Evolutionary conservation across 495 filamentous ascomycete species (phyloP).

Genomic region (Tuber microsphaerosporum): DNA sequence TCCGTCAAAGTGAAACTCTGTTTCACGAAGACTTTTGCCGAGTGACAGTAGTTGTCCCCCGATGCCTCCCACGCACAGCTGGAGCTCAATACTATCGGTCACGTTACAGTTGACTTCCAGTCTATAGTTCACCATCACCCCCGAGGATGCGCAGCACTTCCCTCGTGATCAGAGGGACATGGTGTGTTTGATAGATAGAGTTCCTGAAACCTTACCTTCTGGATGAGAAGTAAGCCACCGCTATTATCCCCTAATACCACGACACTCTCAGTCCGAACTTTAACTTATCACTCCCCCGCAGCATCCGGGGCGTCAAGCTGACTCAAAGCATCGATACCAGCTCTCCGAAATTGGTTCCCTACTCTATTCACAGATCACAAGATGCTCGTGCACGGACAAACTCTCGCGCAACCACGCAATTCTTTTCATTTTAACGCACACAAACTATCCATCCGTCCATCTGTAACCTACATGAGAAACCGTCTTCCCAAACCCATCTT

Average conservation of each 20-base stretch:
- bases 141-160: not conserved
- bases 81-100: not conserved
- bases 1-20: no score
- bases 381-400: not conserved
- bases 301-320: not conserved
- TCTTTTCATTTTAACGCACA: conserved; percentile 1
- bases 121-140: not conserved
- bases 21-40: no score
- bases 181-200: not conserved
- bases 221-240: not conserved
- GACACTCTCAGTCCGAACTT: not conserved
- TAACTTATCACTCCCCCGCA: not conserved
- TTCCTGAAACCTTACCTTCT: not conserved
- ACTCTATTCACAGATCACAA: not conserved
- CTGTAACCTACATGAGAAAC: not conserved
- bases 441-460: not conserved
- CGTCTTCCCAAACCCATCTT: not conserved
- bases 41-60: no score
- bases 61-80: not conserved
- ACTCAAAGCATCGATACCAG: not conserved
- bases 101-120: not conserved
- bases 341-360: not conserved
- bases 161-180: not conserved
- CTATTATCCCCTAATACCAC: not conserved
- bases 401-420: not conserved